Conservation (phyloP, 345 rosid genomes). For the Euclidium syriacum region DNA sequence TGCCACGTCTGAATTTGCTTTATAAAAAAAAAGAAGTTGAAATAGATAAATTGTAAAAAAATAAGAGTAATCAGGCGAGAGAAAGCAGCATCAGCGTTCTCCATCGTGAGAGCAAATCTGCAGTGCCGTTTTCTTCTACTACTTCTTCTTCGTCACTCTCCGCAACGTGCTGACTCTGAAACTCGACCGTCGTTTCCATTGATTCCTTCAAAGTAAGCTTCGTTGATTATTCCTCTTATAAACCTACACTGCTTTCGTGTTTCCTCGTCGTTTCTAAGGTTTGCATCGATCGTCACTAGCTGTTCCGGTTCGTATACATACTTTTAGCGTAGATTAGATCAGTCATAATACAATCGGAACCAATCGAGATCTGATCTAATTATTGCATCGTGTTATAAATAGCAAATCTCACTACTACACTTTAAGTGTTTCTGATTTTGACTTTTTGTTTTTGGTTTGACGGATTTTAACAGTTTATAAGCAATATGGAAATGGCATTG, state of each 20-base stretch:
- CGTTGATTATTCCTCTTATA: not conserved
- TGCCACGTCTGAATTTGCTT: constrained; percentile 9
- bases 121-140: not conserved
- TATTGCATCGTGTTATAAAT: not conserved
- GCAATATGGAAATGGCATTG: constrained; percentile 14
- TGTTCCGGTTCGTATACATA: not conserved
- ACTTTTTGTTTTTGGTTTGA: not conserved
- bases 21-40: not conserved
- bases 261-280: not conserved
- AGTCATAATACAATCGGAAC: not conserved
- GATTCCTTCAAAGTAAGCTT: constrained; percentile 2
- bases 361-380: constrained; percentile 11
- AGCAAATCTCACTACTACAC: not conserved
- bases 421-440: not conserved
- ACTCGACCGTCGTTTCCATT: not conserved
- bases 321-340: not conserved
- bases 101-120: constrained; percentile 8
- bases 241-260: not conserved
- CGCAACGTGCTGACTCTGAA: not conserved
- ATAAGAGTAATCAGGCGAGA: not conserved
- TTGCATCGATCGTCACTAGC: not conserved
- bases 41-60: not conserved
- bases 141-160: not conserved
- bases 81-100: constrained; percentile 3
- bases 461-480: not conserved